A percentile compares a stretch with the other conserved stretches of the same genome.
Evolutionary conservation across 805 yeast genomes (phyloP).

Genomic region (Myxozyma vanderwaltii): DNA sequence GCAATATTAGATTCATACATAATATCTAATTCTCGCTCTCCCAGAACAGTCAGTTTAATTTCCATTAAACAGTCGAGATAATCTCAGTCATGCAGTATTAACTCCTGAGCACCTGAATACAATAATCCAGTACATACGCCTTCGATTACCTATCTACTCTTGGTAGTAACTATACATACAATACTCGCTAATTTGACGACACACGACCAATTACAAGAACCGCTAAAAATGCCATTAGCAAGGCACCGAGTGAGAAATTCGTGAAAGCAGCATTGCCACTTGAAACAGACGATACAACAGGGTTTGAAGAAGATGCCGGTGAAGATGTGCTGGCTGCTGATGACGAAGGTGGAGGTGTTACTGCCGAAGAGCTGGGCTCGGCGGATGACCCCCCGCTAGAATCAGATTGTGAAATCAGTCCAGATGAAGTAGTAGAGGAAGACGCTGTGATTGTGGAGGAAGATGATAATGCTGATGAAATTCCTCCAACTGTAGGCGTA

Average conservation of each 20-base stretch:
- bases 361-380: not conserved
- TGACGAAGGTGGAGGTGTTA: not conserved
- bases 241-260: not conserved
- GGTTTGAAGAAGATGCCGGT: not conserved
- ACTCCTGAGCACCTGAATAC: too few species aligned
- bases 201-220: not conserved
- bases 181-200: too few species aligned
- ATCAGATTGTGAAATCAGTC: slow-evolving; percentile 19
- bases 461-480: slow-evolving; percentile 38
- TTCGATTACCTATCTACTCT: too few species aligned
- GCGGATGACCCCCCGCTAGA: slow-evolving; percentile 7
- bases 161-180: too few species aligned
- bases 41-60: too few species aligned
- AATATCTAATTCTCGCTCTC: not conserved
- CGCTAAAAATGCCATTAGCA: not conserved
- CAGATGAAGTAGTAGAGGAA: slow-evolving; percentile 5
- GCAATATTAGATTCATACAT: not conserved
- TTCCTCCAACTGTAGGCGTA: slow-evolving; percentile 12
- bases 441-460: slow-evolving; percentile 33
- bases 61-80: too few species aligned
- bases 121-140: too few species aligned
- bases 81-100: too few species aligned
- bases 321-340: not conserved
- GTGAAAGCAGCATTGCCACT: not conserved
- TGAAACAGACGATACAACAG: not conserved